Evolutionary conservation across 2,329 filamentous ascomycete genomes (phyloP).

Genomic region (Amylocarpus encephaloides): DNA sequence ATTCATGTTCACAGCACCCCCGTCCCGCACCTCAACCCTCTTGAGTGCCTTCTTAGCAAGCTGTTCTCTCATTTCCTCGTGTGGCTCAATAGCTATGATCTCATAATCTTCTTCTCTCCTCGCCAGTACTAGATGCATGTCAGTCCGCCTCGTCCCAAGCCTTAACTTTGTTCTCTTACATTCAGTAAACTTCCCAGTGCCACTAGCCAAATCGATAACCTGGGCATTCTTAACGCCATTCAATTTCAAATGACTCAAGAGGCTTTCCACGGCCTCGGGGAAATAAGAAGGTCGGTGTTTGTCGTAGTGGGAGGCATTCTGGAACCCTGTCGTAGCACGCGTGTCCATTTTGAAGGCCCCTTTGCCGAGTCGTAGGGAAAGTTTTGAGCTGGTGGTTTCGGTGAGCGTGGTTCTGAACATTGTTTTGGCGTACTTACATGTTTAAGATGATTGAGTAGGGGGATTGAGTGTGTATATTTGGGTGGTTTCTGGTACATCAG

Average conservation of each 20-base stretch:
- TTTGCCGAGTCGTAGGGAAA: conserved; percentile 2
- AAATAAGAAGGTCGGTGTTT: conserved; percentile 62
- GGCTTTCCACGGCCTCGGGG: conserved; percentile 46
- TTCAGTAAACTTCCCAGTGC: conserved; percentile 67
- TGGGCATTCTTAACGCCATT: conserved; percentile 39
- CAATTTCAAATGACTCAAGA: conserved; percentile 52
- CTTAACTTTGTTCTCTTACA: background rate
- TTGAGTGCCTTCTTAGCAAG: conserved; percentile 51
- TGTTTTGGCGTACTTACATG: no score
- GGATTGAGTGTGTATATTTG: no score
- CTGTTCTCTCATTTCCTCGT: conserved; percentile 57
- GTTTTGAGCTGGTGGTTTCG: background rate
- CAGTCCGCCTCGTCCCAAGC: background rate
- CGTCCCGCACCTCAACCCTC: conserved; percentile 42
- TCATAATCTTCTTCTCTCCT: conserved; percentile 51
- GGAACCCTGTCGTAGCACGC: conserved; percentile 45
- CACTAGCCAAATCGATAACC: conserved; percentile 59
- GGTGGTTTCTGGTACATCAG: no score
- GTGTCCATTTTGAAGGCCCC: conserved; percentile 15
- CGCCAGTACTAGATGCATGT: conserved; percentile 38
- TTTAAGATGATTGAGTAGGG: no score
- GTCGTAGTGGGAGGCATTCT: conserved; percentile 59
- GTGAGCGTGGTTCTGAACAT: no score
- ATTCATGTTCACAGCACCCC: conserved; percentile 51
- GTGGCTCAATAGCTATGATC: conserved; percentile 58